Evolutionary conservation across 2,329 filamentous ascomycete species (phyloP), one percentile per base, ranked within the genome.

Genomic region (Cercospora canescens): DNA sequence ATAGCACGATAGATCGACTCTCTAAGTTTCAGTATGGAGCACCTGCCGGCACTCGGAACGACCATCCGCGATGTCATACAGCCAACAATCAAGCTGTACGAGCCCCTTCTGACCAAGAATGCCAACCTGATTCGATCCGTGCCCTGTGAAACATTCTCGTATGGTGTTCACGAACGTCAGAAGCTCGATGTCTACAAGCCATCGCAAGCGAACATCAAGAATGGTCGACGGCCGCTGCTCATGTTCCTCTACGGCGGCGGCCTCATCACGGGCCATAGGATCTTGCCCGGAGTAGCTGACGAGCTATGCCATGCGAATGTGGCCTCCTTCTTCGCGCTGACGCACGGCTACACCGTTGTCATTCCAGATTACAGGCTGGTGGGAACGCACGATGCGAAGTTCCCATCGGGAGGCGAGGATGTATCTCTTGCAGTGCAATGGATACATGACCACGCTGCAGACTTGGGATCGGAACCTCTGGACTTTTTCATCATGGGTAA

Each of bases 391-490:
- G 79, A 76, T n/a, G 80, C 79, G 1, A 72, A 64, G 16, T 81
- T 76, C 63, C 80, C 80, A 1, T 80, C 78, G 6, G 80, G 80
- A 16, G 80, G 79, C 56, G 76, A 81, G 66, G 80, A 81, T 60
- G 63, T 81, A 6, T 71, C 70, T 39, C 61, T 77, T 18, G 76
- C 74, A 3, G 68, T 80, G 8, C 76, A 79, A 21, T 81, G 79
- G 79, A 67, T 80, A 60, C 65, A 60, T 32, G 52, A 63, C 4
- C 71, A 70, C 63, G 57, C 68, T 67, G 45, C 68, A 16, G 62
- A 70, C 2, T 26, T 67, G n/a, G 73, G 75, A 1, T 70, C 71
- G 12, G 74, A 70, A 28, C 71, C 70, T 4, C 70, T 78, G 30
- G 75, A 81, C 62, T 56, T 81, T 1, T 78, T 77, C 63, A 60